Conservation (phyloP, 805 yeast species). For the Clavispora carvajalis region DNA sequence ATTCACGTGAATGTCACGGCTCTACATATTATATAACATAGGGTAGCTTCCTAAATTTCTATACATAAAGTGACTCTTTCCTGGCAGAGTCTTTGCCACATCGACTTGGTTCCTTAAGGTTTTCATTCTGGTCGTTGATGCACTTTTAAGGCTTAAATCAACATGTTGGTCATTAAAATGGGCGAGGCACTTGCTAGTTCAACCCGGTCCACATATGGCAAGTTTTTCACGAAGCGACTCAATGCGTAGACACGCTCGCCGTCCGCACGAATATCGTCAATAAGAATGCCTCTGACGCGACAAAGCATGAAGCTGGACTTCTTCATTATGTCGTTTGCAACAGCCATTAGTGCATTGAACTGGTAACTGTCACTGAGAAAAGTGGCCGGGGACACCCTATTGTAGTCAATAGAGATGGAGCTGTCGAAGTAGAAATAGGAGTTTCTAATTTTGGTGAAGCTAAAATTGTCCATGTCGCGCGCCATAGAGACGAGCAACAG, state of each 20-base stretch:
- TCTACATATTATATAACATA: too few relatives aligned
- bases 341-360: constrained; percentile 24
- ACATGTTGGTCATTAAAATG: not conserved
- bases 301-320: constrained; percentile 29
- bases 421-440: constrained; percentile 33
- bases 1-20: too few relatives aligned
- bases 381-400: constrained; percentile 3
- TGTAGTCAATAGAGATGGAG: constrained; percentile 12
- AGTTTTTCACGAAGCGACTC: constrained; percentile 24
- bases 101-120: too few relatives aligned
- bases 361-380: constrained; percentile 7
- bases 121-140: too few relatives aligned
- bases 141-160: too few relatives aligned
- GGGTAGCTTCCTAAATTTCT: too few relatives aligned
- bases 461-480: constrained; percentile 3
- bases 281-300: constrained; percentile 25
- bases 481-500: constrained; percentile 3
- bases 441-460: constrained; percentile 16
- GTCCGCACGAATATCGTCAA: constrained; percentile 25
- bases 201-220: constrained; percentile 26
- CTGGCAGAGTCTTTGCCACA: too few relatives aligned
- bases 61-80: too few relatives aligned
- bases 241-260: constrained; percentile 30
- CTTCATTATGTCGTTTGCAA: constrained; percentile 32
- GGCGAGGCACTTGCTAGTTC: constrained; percentile 5